Conservation (phyloP, 352 stramenopile genomes). For the Globisporangium viniferum region DNA sequence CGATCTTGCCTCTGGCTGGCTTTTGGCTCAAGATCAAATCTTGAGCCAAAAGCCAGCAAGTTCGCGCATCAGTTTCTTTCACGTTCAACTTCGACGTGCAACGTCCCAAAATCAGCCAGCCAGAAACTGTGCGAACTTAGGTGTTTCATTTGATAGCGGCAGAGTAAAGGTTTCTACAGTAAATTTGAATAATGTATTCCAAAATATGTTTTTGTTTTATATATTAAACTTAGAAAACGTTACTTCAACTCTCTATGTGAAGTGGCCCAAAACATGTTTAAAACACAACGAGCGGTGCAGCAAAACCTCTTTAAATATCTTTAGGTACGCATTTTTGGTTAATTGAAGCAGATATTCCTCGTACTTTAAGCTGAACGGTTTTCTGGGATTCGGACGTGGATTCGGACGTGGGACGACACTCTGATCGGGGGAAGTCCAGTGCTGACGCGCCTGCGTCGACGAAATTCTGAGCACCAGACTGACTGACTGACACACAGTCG, state of each 20-base stretch:
- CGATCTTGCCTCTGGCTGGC: too few species aligned
- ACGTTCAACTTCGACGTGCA: conserved; percentile 6
- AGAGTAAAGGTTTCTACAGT: background rate
- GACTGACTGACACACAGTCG: background rate
- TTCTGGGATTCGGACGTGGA: conserved; percentile 1
- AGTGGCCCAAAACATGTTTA: background rate
- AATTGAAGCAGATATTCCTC: too few species aligned
- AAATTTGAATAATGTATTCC: background rate
- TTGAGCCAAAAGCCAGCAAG: background rate
- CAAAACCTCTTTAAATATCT: too few species aligned
- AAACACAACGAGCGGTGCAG: background rate
- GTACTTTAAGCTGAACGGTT: background rate
- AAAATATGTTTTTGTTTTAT: background rate
- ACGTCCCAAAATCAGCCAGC: background rate
- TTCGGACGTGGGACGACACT: conserved; percentile 9
- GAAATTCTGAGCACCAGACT: background rate
- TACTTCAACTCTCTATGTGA: background rate
- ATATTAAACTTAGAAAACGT: background rate
- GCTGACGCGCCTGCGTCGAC: conserved; percentile 2
- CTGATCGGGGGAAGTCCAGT: background rate
- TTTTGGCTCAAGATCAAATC: too few species aligned
- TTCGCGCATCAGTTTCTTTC: background rate
- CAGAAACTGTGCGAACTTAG: background rate
- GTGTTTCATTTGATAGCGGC: background rate
- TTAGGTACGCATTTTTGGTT: too few species aligned